phyloP scores from a whole-genome alignment of 176 grass and related monocot genomes.

The Saccharum officinarum region DNA sequence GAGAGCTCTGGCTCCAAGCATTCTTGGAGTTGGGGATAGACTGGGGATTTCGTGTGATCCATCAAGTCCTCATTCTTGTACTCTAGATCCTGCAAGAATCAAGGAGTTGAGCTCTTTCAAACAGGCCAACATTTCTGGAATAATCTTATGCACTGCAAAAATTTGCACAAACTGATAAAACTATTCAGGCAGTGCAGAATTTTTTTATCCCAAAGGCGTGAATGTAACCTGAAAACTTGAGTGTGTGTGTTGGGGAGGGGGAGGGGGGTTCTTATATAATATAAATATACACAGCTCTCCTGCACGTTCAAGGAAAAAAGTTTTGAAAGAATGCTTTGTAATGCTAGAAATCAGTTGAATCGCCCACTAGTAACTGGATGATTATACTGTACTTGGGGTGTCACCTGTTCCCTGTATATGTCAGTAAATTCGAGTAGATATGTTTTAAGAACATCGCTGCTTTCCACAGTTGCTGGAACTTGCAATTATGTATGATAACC shows the following conservation, averaged over 20 bases:
- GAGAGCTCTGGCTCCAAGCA: background rate
- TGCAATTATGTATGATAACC: background rate
- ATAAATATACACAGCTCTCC: background rate
- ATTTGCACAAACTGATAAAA: background rate
- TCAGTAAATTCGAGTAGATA: background rate
- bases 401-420: background rate
- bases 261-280: too few species aligned
- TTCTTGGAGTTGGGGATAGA: background rate
- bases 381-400: background rate
- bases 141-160: background rate
- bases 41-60: background rate
- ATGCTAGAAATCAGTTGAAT: background rate
- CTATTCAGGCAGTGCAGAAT: background rate
- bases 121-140: background rate
- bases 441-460: background rate
- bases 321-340: background rate
- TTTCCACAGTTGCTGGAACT: conserved; percentile 8
- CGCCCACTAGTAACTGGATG: background rate
- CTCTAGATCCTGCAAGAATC: background rate
- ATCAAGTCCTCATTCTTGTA: background rate
- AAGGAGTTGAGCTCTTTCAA: background rate
- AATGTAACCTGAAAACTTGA: too few species aligned
- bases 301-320: background rate
- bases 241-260: too few species aligned
- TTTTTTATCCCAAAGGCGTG: background rate